A percentile compares a stretch with the other conserved stretches of the same genome.
These are phyloP conservation scores for Neoboletus magnificus DNA, from an alignment of 768 basidiomycete species.

Conservation along the genomic window DNA sequence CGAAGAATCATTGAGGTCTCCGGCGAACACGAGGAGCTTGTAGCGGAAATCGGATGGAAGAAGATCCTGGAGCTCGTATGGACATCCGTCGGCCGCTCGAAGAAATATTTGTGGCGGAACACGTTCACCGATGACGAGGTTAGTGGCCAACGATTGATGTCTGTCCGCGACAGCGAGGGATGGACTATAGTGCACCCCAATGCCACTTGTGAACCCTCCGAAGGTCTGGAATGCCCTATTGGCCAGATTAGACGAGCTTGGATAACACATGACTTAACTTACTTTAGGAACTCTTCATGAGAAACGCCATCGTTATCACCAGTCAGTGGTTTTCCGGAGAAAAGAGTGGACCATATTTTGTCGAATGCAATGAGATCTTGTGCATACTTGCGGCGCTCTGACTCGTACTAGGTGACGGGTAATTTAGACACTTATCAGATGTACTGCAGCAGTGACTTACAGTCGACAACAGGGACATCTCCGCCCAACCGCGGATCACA, in stretches of 20 bases:
- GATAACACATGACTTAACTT: constrained; percentile 3
- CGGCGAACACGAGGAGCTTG: constrained; percentile 47
- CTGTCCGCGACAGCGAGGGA: constrained; percentile 36
- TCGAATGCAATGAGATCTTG: constrained; percentile 55
- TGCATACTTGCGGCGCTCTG: constrained; percentile 51
- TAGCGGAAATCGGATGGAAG: constrained; percentile 47
- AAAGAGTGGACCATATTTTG: constrained; percentile 47
- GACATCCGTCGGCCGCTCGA: constrained; percentile 43
- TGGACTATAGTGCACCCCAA: constrained; percentile 47
- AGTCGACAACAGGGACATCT: constrained; percentile 43
- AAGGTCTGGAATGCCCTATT: constrained; percentile 43
- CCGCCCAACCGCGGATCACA: constrained; percentile 48
- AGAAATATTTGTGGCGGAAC: constrained; percentile 47
- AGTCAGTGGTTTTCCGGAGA: constrained; percentile 50
- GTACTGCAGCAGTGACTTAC: constrained; percentile 26
- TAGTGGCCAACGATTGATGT: constrained; percentile 37
- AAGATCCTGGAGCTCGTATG: constrained; percentile 49
- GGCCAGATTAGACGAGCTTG: not conserved
- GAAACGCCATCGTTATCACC: constrained; percentile 37
- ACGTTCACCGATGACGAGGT: constrained; percentile 48
- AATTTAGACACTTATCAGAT: not conserved
- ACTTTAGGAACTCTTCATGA: constrained; percentile 46
- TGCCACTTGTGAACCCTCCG: constrained; percentile 46
- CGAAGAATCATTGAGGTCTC: constrained; percentile 26
- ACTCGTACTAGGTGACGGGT: constrained; percentile 41